These are phyloP conservation scores for Knufia fluminis DNA, from an alignment of 2,329 filamentous ascomycete species.

Conservation along the genomic window DNA sequence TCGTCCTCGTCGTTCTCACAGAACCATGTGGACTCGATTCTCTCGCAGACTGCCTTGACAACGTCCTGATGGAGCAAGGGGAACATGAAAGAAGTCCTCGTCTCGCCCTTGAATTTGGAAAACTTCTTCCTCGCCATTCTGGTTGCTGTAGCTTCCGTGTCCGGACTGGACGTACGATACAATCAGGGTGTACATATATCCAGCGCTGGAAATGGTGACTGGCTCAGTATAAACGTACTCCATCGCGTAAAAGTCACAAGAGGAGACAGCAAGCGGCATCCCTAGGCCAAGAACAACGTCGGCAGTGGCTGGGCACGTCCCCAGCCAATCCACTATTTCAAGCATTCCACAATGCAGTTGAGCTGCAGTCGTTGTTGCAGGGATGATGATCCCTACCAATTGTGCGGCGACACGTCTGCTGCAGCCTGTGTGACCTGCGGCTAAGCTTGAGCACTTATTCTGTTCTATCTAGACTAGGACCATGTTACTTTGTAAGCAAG, in stretches of 20 bases:
- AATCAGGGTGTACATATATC: neutral
- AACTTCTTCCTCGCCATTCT: slow-evolving; percentile 11
- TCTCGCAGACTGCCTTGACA: slow-evolving; percentile 15
- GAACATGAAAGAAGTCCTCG: slow-evolving; percentile 14
- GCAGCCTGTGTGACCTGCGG: too few species aligned
- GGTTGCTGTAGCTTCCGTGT: slow-evolving; percentile 5
- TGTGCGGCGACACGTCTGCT: neutral
- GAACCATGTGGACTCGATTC: slow-evolving; percentile 28
- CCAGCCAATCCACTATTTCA: neutral
- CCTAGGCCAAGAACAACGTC: neutral
- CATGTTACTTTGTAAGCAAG: too few species aligned
- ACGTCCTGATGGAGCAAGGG: slow-evolving; percentile 13
- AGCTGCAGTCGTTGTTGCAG: neutral
- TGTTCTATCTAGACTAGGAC: too few species aligned
- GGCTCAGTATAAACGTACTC: neutral
- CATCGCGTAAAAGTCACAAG: too few species aligned
- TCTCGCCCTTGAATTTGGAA: slow-evolving; percentile 8
- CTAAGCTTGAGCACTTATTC: too few species aligned
- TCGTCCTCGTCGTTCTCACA: slow-evolving; percentile 24
- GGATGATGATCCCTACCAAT: neutral
- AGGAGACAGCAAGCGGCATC: too few species aligned
- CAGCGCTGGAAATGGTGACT: neutral
- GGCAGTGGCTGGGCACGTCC: neutral
- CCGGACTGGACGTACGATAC: slow-evolving; percentile 1
- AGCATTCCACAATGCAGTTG: neutral